phyloP scores from a whole-genome alignment of 1,284 basidiomycete genomes.

The Porodaedalea pini region DNA sequence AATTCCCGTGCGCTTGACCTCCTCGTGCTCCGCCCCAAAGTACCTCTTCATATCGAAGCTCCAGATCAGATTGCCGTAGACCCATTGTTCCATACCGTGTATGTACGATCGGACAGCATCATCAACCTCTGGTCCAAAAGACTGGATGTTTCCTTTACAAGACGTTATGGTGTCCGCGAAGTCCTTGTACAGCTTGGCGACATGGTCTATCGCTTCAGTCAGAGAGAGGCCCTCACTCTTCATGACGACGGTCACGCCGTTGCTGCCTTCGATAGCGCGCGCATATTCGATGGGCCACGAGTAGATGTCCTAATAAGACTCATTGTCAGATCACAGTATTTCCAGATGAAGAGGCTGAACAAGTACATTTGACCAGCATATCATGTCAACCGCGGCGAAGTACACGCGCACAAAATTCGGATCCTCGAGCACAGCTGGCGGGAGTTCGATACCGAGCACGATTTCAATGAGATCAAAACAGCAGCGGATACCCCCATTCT shows the following conservation, averaged over 20 bases:
- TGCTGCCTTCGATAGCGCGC: constrained; percentile 36
- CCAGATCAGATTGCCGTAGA: constrained; percentile 38
- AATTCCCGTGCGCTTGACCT: constrained; percentile 23
- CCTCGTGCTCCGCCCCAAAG: constrained; percentile 26
- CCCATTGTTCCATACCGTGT: constrained; percentile 35
- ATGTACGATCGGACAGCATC: constrained; percentile 33
- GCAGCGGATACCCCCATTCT: constrained; percentile 39
- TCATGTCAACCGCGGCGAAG: constrained; percentile 39
- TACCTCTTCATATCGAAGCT: constrained; percentile 40
- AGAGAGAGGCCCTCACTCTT: constrained; percentile 32
- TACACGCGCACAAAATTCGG: constrained; percentile 33
- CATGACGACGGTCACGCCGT: constrained; percentile 41
- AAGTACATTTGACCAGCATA: constrained; percentile 42
- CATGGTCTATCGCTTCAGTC: constrained; percentile 35
- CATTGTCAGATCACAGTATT: background rate
- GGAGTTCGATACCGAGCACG: constrained; percentile 37
- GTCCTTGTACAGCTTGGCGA: constrained; percentile 29
- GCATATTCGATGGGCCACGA: constrained; percentile 42
- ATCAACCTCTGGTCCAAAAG: constrained; percentile 32
- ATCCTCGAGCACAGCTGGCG: constrained; percentile 37
- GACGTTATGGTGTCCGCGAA: constrained; percentile 32
- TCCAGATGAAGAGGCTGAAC: background rate
- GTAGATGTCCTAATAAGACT: constrained; percentile 35
- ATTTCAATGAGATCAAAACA: constrained; percentile 40
- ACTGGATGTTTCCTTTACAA: constrained; percentile 29